phyloP scores from a whole-genome alignment of 768 basidiomycete species.

The Mycena pura region DNA sequence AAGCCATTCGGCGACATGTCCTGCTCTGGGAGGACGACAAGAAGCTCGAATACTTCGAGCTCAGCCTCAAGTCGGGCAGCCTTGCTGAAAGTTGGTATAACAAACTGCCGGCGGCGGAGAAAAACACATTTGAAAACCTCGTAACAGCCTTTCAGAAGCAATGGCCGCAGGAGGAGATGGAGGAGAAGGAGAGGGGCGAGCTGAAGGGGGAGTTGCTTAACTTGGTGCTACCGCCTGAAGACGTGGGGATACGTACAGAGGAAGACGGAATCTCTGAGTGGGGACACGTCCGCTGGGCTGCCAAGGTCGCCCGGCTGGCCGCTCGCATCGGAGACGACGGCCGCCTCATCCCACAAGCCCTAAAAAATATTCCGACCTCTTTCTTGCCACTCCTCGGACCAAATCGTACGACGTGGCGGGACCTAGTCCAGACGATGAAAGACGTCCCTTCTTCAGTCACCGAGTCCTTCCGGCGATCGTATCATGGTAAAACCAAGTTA shows the following conservation, averaged over 20 bases:
- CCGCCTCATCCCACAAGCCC: background rate
- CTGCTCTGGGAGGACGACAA: constrained; percentile 7
- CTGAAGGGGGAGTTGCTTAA: constrained; percentile 1
- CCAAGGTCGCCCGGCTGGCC: background rate
- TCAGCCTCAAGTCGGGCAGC: constrained; percentile 9
- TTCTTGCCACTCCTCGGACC: background rate
- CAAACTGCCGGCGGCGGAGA: background rate
- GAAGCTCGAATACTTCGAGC: constrained; percentile 4
- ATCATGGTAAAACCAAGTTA: no score
- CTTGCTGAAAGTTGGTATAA: constrained; percentile 5
- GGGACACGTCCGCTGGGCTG: background rate
- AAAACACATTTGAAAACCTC: background rate
- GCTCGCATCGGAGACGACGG: background rate
- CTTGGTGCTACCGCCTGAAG: background rate
- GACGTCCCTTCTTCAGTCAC: background rate
- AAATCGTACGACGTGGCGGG: constrained; percentile 1
- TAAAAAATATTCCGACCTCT: constrained; percentile 1
- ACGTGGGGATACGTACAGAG: background rate
- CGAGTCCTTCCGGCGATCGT: background rate
- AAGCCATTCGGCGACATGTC: background rate
- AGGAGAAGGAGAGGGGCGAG: background rate
- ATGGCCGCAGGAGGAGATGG: constrained; percentile 11
- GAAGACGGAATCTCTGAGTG: constrained; percentile 1
- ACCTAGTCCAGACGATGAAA: background rate
- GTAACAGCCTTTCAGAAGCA: background rate